phyloP scores from a whole-genome alignment of 176 grass and related monocot species.

The Secale cereale region DNA sequence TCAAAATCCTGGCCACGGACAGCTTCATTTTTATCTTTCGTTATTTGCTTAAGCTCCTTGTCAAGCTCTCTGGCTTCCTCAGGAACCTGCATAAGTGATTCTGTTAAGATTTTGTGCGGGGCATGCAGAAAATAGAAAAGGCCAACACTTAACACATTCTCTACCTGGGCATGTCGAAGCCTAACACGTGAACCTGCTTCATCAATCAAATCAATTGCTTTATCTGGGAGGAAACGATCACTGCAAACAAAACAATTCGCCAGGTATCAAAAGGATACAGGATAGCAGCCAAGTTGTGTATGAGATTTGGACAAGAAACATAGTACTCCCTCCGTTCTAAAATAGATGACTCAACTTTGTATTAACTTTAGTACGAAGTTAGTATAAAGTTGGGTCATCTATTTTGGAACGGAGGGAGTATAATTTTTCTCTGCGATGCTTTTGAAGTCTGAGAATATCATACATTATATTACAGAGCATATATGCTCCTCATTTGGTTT shows the following conservation, averaged over 20 bases:
- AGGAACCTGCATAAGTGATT: slow-evolving; percentile 51
- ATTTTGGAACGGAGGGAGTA: no score
- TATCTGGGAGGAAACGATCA: slow-evolving; percentile 86
- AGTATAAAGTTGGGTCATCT: no score
- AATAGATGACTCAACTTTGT: no score
- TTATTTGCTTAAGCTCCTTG: slow-evolving; percentile 79
- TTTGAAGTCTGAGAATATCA: slow-evolving; percentile 21
- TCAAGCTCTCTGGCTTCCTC: slow-evolving; percentile 85
- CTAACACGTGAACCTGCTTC: slow-evolving; percentile 88
- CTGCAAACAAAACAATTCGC: slow-evolving; percentile 41
- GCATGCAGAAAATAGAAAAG: background rate
- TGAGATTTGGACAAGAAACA: background rate
- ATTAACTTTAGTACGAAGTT: no score
- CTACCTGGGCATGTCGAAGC: slow-evolving; percentile 82
- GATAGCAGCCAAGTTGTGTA: background rate
- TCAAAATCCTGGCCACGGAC: slow-evolving; percentile 85
- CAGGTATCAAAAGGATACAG: slow-evolving; percentile 9
- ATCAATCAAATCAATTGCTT: slow-evolving; percentile 95
- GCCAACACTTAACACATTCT: slow-evolving; percentile 14
- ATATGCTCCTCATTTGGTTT: background rate
- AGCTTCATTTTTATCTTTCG: slow-evolving; percentile 89
- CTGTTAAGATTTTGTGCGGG: slow-evolving; percentile 4
- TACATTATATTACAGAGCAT: background rate
- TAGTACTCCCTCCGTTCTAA: no score
- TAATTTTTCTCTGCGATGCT: background rate